A percentile compares a stretch with the other conserved stretches of the same genome.
These are phyloP conservation scores for Fulvia fulva DNA, from an alignment of 2,329 filamentous ascomycete species.

Conservation along the genomic window DNA sequence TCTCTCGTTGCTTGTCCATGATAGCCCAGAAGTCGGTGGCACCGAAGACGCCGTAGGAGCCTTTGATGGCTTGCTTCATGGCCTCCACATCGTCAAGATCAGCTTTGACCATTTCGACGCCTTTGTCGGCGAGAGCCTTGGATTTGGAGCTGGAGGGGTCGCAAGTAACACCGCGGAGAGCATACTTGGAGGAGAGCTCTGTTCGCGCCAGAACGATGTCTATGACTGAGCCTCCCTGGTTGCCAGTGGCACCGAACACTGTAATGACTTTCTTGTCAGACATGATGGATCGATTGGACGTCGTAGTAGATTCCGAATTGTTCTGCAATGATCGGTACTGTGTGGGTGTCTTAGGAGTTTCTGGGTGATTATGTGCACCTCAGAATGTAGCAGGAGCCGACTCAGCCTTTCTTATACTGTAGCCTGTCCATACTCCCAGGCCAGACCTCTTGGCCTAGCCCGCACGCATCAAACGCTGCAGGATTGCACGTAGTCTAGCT, in stretches of 20 bases:
- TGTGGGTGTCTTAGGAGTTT: neutral
- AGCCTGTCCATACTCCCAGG: neutral
- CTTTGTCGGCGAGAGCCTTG: constrained; percentile 42
- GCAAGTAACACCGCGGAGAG: constrained; percentile 55
- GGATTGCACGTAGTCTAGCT: neutral
- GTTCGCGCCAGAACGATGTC: constrained; percentile 41
- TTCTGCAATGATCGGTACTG: constrained; percentile 6
- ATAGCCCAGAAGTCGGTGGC: constrained; percentile 50
- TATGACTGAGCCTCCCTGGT: constrained; percentile 58
- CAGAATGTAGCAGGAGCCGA: neutral
- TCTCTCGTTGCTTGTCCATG: constrained; percentile 30
- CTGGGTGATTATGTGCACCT: neutral
- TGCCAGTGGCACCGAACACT: constrained; percentile 58
- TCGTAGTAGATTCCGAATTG: too few relatives aligned
- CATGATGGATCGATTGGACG: constrained; percentile 14
- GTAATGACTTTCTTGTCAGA: constrained; percentile 46
- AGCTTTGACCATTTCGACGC: constrained; percentile 52
- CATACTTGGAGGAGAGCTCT: constrained; percentile 46
- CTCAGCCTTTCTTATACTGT: neutral
- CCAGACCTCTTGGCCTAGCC: neutral
- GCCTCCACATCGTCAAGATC: constrained; percentile 48
- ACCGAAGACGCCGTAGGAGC: constrained; percentile 49
- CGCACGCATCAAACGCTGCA: neutral
- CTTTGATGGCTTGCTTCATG: constrained; percentile 44
- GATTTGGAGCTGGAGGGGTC: constrained; percentile 43